Evolutionary conservation across 208 protist genomes (phyloP).

Genomic region (Acanthamoeba triangularis): DNA sequence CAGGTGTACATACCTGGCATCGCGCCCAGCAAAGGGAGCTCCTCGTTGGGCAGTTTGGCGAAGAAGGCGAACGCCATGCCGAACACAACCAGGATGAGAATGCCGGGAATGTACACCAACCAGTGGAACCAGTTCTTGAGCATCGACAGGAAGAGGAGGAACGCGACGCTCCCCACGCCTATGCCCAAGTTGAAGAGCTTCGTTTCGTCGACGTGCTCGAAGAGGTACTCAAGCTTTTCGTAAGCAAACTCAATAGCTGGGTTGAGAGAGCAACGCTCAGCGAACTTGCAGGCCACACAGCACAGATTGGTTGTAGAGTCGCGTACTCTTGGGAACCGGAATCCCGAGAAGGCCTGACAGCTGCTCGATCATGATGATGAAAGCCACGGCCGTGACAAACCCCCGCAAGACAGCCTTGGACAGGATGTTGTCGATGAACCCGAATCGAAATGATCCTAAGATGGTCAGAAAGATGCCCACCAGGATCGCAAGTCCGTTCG

Average conservation of each 20-base stretch:
- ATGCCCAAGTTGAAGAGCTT: neutral
- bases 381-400: conserved; percentile 22
- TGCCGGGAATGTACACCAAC: conserved; percentile 7
- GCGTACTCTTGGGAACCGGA: conserved; percentile 30
- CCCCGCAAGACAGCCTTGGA: conserved; percentile 18
- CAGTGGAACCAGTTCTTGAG: neutral
- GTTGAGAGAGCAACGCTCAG: no score
- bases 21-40: neutral
- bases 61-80: neutral
- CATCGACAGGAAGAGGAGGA: neutral
- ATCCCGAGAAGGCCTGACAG: neutral
- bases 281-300: no score
- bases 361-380: conserved; percentile 68
- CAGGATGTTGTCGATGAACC: conserved; percentile 61
- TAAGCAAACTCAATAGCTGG: neutral
- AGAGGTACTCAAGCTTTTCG: neutral
- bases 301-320: no score
- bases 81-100: conserved; percentile 1
- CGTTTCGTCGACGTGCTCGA: neutral
- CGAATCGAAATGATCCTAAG: neutral
- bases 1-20: conserved; percentile 60
- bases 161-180: neutral
- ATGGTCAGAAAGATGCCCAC: conserved; percentile 11
- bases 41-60: neutral
- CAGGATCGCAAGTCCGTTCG: neutral